Evolutionary conservation across 805 yeast species (phyloP).

Genomic region (Candida loeiensis): DNA sequence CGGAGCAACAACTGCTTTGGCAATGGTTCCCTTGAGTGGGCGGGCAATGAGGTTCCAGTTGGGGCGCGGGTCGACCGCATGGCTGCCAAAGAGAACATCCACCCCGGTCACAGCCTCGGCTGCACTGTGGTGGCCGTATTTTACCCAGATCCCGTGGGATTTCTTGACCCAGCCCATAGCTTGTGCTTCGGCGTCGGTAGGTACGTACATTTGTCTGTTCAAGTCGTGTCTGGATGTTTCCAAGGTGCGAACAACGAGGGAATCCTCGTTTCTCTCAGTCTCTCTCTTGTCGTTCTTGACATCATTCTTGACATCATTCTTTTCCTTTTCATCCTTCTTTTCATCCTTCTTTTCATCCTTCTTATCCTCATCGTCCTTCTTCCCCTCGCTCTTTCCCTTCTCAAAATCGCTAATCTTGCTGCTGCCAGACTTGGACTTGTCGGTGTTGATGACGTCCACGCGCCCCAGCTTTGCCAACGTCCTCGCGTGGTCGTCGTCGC

Average conservation of each 20-base stretch:
- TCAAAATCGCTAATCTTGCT: constrained; percentile 11
- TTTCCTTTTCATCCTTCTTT: background rate
- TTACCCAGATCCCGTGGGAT: constrained; percentile 57
- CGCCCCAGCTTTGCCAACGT: constrained; percentile 9
- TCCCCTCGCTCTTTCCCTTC: constrained; percentile 6
- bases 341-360: background rate
- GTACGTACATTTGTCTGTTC: constrained; percentile 22
- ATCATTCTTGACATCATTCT: background rate
- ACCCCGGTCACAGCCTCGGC: constrained; percentile 48
- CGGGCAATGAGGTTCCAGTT: constrained; percentile 51
- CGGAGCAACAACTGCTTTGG: constrained; percentile 8
- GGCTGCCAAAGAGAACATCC: constrained; percentile 69
- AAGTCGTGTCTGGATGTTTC: constrained; percentile 21
- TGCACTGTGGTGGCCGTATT: constrained; percentile 35
- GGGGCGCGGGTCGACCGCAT: constrained; percentile 73
- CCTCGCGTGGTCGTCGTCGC: constrained; percentile 24
- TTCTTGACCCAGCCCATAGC: constrained; percentile 46
- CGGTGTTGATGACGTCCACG: constrained; percentile 11
- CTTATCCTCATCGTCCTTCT: constrained; percentile 6
- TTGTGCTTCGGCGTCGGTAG: constrained; percentile 33
- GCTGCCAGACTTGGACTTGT: constrained; percentile 16
- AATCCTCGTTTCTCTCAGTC: constrained; percentile 9
- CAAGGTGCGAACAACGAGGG: constrained; percentile 4
- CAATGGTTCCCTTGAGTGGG: constrained; percentile 21
- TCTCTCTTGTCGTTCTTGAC: constrained; percentile 4